Conservation (phyloP, 1,284 basidiomycete genomes). For the Sphaerobolus stellatus region DNA sequence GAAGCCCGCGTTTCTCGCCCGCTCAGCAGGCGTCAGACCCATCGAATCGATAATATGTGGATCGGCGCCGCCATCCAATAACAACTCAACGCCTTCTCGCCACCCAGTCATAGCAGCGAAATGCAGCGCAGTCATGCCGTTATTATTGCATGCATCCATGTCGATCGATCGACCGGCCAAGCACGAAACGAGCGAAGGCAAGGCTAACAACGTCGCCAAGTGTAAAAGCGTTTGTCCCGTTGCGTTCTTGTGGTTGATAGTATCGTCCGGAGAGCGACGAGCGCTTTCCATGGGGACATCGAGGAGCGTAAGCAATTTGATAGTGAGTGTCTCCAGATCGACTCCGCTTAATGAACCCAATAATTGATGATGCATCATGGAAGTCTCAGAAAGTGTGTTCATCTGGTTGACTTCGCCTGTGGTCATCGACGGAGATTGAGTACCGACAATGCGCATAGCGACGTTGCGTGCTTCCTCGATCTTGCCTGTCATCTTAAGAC, state of each 20-base stretch:
- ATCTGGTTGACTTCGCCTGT: slow-evolving; percentile 53
- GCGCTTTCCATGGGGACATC: slow-evolving; percentile 53
- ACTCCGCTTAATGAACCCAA: slow-evolving; percentile 52
- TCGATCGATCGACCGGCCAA: slow-evolving; percentile 75
- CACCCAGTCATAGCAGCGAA: slow-evolving; percentile 77
- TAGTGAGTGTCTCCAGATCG: slow-evolving; percentile 74
- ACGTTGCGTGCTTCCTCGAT: slow-evolving; percentile 91
- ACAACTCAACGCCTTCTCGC: slow-evolving; percentile 60
- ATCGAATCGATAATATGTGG: slow-evolving; percentile 71
- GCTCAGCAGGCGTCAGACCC: slow-evolving; percentile 80
- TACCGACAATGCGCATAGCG: slow-evolving; percentile 80
- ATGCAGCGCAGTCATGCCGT: slow-evolving; percentile 89
- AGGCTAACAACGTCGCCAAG: slow-evolving; percentile 81
- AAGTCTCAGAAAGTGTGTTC: slow-evolving; percentile 38
- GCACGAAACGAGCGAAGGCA: slow-evolving; percentile 69
- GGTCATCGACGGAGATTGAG: slow-evolving; percentile 45
- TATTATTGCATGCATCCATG: slow-evolving; percentile 82
- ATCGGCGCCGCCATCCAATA: slow-evolving; percentile 81
- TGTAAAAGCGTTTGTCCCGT: slow-evolving; percentile 87
- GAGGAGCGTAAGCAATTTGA: slow-evolving; percentile 76
- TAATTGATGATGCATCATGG: slow-evolving; percentile 52
- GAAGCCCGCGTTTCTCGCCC: slow-evolving; percentile 65
- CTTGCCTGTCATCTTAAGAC: slow-evolving; percentile 94
- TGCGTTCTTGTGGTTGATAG: slow-evolving; percentile 47
- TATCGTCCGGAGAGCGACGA: slow-evolving; percentile 35